These are phyloP conservation scores for Yamadazyma taylorii DNA, from an alignment of 1,139 yeast genomes.

Conservation along the genomic window DNA sequence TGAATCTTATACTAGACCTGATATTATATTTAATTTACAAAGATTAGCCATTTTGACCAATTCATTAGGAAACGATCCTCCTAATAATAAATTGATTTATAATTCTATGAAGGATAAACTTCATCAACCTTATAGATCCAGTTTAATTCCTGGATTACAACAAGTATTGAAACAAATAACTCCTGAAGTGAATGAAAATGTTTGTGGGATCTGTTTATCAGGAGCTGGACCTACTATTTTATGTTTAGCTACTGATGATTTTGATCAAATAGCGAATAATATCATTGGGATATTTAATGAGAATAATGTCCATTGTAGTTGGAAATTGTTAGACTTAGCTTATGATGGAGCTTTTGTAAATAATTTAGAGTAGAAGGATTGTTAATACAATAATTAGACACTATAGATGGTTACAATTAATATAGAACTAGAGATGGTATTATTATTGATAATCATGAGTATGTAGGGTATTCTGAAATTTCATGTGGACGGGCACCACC, in stretches of 20 bases:
- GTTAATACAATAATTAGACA: neutral
- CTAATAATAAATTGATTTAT: constrained; percentile 78
- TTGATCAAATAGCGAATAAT: constrained; percentile 76
- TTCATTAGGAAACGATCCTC: constrained; percentile 81
- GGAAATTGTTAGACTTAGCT: constrained; percentile 86
- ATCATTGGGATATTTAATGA: constrained; percentile 68
- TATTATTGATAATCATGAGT: too few species aligned
- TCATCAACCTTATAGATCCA: constrained; percentile 93
- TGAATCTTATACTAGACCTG: constrained; percentile 70
- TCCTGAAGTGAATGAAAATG: constrained; percentile 78
- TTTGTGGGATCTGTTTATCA: constrained; percentile 89
- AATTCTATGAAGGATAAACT: constrained; percentile 96
- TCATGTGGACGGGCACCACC: too few species aligned
- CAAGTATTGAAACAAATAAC: constrained; percentile 80
- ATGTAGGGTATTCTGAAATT: too few species aligned
- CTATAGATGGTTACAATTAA: too few species aligned
- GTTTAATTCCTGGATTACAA: constrained; percentile 85
- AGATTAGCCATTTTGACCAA: constrained; percentile 53
- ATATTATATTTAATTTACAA: constrained; percentile 81
- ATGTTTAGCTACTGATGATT: constrained; percentile 87
- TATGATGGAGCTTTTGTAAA: constrained; percentile 73
- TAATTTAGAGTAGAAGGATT: neutral
- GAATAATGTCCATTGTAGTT: constrained; percentile 68
- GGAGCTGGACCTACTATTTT: constrained; percentile 98
- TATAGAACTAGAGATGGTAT: too few species aligned